These are phyloP conservation scores for Metschnikowia noctiluminum DNA, from an alignment of 805 yeast genomes.

Conservation along the genomic window DNA sequence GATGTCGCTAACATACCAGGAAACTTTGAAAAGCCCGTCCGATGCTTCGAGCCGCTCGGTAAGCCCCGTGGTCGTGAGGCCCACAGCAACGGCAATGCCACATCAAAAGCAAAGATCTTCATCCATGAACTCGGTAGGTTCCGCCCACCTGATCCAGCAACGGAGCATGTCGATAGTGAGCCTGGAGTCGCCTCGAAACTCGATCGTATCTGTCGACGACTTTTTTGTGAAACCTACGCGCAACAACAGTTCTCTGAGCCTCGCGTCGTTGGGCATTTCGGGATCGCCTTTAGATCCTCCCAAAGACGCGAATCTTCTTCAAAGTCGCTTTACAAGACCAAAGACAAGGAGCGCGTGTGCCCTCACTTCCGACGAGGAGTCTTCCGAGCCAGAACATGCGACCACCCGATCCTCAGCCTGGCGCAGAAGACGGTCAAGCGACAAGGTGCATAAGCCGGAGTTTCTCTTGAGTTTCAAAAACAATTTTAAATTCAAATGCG, in stretches of 20 bases:
- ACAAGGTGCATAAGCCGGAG: conserved; percentile 13
- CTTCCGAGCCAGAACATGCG: conserved; percentile 26
- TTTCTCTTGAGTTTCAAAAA: conserved; percentile 13
- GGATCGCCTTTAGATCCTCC: conserved; percentile 11
- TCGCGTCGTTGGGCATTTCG: conserved; percentile 17
- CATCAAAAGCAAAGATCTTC: conserved; percentile 28
- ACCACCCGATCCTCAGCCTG: conserved; percentile 10
- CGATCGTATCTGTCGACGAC: conserved; percentile 40
- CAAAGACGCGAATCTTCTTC: neutral
- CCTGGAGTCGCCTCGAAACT: conserved; percentile 39
- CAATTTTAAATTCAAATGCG: conserved; percentile 12
- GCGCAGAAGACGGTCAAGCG: conserved; percentile 17
- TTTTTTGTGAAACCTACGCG: conserved; percentile 26
- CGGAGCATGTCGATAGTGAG: conserved; percentile 37
- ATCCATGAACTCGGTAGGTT: conserved; percentile 30
- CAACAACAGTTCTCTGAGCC: conserved; percentile 31
- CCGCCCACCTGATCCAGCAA: conserved; percentile 25
- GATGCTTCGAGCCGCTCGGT: conserved; percentile 9
- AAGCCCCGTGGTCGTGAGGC: conserved; percentile 7
- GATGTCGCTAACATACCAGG: conserved; percentile 2
- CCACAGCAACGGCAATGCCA: conserved; percentile 1
- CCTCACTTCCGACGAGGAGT: conserved; percentile 35
- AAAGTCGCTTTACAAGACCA: neutral
- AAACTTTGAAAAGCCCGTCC: conserved; percentile 4
- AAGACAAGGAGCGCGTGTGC: conserved; percentile 19